phyloP scores from a whole-genome alignment of 345 rosid species.

The Excoecaria agallocha region DNA sequence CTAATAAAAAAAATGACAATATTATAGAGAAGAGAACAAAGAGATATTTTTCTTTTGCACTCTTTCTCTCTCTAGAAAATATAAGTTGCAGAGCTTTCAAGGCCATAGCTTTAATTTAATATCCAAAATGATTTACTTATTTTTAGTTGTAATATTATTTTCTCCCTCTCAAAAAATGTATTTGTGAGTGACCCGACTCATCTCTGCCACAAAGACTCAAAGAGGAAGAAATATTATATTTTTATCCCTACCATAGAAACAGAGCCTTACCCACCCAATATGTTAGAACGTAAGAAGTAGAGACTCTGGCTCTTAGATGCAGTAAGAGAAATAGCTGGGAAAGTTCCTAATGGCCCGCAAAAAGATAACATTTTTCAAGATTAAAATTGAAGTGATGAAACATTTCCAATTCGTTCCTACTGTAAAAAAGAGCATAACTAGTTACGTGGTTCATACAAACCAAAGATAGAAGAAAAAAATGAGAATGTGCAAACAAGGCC shows the following conservation, averaged over 20 bases:
- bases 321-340: conserved; percentile 34
- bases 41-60: no score
- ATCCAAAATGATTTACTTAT: no score
- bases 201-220: not conserved
- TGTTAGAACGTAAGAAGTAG: no score
- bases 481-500: conserved; percentile 14
- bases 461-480: not conserved
- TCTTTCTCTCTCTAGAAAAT: no score
- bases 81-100: no score
- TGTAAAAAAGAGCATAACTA: conserved; percentile 5
- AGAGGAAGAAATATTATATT: not conserved
- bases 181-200: not conserved
- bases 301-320: no score
- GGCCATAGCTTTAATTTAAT: no score
- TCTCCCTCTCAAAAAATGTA: no score
- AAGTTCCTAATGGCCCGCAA: conserved; percentile 28
- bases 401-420: not conserved
- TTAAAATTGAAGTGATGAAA: conserved; percentile 15
- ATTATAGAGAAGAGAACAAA: no score
- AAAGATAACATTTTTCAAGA: not conserved
- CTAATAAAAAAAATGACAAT: no score
- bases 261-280: no score
- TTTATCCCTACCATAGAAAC: not conserved
- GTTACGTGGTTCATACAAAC: not conserved
- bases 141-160: no score